Conservation (phyloP, 1,284 basidiomycete genomes). For the Ceratobasidium sp. region DNA sequence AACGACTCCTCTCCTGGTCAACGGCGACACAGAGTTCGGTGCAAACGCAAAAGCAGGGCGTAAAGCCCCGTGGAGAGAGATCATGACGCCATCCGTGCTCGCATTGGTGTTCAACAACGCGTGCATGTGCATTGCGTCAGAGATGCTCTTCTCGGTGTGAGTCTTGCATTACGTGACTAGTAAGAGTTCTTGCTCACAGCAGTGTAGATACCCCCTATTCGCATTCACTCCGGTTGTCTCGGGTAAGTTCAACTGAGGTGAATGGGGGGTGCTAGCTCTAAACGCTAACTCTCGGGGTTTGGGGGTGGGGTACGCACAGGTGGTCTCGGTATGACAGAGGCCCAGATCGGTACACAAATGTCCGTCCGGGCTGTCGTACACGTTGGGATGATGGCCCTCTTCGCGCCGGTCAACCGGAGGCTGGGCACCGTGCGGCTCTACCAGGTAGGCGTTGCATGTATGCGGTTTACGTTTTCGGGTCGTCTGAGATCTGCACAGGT, state of each 20-base stretch:
- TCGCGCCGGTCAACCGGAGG: conserved; percentile 47
- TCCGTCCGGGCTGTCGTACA: conserved; percentile 41
- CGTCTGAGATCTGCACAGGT: conserved; percentile 9
- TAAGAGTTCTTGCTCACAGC: neutral
- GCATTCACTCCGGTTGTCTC: conserved; percentile 31
- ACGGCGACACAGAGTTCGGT: conserved; percentile 7
- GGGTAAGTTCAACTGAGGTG: conserved; percentile 20
- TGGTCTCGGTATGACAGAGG: conserved; percentile 34
- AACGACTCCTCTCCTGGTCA: neutral
- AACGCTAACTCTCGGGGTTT: conserved; percentile 7
- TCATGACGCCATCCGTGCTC: conserved; percentile 24
- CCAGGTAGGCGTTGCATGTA: conserved; percentile 28
- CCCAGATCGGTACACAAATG: conserved; percentile 34
- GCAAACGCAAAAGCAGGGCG: neutral
- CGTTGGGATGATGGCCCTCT: conserved; percentile 41
- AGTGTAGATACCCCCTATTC: conserved; percentile 24
- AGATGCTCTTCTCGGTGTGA: conserved; percentile 37
- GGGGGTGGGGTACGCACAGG: conserved; percentile 1
- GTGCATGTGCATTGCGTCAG: conserved; percentile 38
- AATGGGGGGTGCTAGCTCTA: neutral
- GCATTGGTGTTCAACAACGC: conserved; percentile 24
- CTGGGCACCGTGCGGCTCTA: conserved; percentile 50
- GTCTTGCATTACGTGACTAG: conserved; percentile 6
- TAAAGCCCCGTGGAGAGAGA: conserved; percentile 12
- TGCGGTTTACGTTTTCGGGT: too few species aligned